A percentile compares a stretch with the other conserved stretches of the same genome.
These are phyloP conservation scores for Penicillium diatomitis DNA, from an alignment of 495 filamentous ascomycete species.

Conservation along the genomic window DNA sequence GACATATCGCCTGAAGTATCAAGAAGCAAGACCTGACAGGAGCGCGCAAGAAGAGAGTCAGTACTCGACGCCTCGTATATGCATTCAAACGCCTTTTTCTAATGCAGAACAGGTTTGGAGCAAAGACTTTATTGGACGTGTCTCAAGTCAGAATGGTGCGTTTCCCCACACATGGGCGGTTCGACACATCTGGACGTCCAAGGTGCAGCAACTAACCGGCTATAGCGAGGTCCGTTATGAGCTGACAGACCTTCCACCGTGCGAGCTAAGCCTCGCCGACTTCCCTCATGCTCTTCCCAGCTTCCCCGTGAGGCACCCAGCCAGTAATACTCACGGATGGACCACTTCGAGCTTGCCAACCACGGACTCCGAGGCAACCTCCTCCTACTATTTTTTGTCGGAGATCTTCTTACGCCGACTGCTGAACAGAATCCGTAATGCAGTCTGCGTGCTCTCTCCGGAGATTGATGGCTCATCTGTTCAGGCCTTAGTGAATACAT, in stretches of 20 bases:
- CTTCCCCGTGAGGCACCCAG: conserved; percentile 15
- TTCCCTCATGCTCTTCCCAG: conserved; percentile 26
- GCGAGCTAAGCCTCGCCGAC: conserved; percentile 24
- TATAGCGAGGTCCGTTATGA: conserved; percentile 29
- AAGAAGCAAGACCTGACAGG: conserved; percentile 17
- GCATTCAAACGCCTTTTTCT: background rate
- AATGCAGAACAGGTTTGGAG: conserved; percentile 15
- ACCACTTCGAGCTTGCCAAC: conserved; percentile 13
- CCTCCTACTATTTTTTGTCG: conserved; percentile 32
- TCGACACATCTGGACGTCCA: too few relatives aligned
- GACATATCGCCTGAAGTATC: conserved; percentile 23
- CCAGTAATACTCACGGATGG: conserved; percentile 6
- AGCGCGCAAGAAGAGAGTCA: conserved; percentile 27
- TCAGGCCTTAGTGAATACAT: conserved; percentile 16
- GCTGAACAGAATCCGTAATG: conserved; percentile 28
- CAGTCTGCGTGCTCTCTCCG: conserved; percentile 23
- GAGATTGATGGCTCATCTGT: conserved; percentile 18
- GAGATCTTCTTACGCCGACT: conserved; percentile 31
- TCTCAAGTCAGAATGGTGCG: conserved; percentile 30
- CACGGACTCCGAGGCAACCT: conserved; percentile 18
- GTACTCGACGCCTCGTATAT: background rate
- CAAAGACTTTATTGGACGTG: conserved; percentile 35
- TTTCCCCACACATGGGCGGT: background rate
- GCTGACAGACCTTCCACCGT: conserved; percentile 20
- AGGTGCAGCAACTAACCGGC: background rate